Evolutionary conservation across 179 eudicot genomes (phyloP).

Genomic region (Beta lomatogona): DNA sequence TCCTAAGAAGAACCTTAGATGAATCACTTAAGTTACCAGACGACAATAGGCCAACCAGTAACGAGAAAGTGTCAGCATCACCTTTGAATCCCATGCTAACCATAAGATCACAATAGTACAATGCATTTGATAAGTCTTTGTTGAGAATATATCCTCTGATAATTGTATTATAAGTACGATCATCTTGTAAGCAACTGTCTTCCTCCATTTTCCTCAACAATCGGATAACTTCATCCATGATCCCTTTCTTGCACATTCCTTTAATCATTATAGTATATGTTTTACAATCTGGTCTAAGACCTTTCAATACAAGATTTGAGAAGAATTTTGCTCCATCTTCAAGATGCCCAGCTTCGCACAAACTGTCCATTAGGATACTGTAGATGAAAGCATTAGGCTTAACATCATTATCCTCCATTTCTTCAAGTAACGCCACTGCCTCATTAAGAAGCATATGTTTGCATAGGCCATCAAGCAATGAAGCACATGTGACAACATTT

Average conservation of each 20-base stretch:
- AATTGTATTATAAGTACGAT: background rate
- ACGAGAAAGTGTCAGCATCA: no score
- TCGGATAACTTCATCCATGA: background rate
- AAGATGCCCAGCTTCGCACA: background rate
- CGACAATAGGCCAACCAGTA: no score
- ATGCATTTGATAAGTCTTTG: background rate
- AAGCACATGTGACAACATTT: background rate
- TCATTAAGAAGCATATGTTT: background rate
- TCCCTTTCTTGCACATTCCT: slow-evolving; percentile 1
- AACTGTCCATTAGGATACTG: background rate
- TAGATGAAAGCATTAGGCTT: background rate
- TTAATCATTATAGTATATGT: background rate
- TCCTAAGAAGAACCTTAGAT: no score
- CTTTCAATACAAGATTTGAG: background rate
- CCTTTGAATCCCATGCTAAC: no score
- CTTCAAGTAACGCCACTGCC: background rate
- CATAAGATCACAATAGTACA: no score
- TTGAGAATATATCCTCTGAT: background rate
- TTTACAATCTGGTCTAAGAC: background rate
- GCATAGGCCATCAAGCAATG: background rate
- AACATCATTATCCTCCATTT: background rate
- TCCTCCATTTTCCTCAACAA: background rate
- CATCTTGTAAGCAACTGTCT: background rate
- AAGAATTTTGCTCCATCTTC: background rate
- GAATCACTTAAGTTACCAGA: no score